Percentiles rank a stretch among this genome's conserved stretches.
Conservation (phyloP, 1,139 yeast species). For the Nematodospora anomalae region DNA sequence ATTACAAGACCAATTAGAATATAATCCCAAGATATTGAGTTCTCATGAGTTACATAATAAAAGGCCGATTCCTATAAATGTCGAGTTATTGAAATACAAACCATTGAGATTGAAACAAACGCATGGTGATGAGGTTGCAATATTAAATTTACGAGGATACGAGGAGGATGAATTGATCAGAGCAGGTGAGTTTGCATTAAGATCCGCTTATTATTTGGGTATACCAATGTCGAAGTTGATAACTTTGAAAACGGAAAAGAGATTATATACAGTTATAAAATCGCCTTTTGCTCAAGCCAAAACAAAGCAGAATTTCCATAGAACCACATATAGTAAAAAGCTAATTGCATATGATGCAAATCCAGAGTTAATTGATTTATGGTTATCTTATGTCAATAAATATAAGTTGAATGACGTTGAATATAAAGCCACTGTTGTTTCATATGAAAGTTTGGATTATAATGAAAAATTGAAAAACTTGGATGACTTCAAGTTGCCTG, state of each 20-base stretch:
- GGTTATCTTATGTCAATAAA: conserved; percentile 78
- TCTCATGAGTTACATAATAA: conserved; percentile 31
- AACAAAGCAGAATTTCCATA: conserved; percentile 89
- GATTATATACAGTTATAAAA: conserved; percentile 87
- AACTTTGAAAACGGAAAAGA: conserved; percentile 66
- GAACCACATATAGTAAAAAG: conserved; percentile 76
- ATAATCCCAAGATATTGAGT: conserved; percentile 43
- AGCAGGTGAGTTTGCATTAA: conserved; percentile 79
- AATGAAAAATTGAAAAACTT: conserved; percentile 31
- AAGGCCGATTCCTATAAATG: conserved; percentile 78
- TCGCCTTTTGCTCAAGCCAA: conserved; percentile 96
- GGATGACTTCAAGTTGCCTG: conserved; percentile 35
- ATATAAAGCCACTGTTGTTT: conserved; percentile 69
- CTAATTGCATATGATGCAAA: conserved; percentile 81
- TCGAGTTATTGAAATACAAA: conserved; percentile 76
- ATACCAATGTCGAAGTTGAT: conserved; percentile 65
- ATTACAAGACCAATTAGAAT: conserved; percentile 27
- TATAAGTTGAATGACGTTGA: conserved; percentile 82
- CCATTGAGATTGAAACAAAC: conserved; percentile 71
- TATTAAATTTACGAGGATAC: conserved; percentile 70
- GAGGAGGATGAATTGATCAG: conserved; percentile 70
- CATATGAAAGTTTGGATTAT: conserved; percentile 54
- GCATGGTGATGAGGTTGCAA: conserved; percentile 73
- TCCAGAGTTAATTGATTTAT: conserved; percentile 79
- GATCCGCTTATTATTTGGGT: conserved; percentile 89